Percentiles rank a stretch among this genome's conserved stretches.
Conservation (phyloP, 129 eudicot genomes). For the Artemisia annua region DNA sequence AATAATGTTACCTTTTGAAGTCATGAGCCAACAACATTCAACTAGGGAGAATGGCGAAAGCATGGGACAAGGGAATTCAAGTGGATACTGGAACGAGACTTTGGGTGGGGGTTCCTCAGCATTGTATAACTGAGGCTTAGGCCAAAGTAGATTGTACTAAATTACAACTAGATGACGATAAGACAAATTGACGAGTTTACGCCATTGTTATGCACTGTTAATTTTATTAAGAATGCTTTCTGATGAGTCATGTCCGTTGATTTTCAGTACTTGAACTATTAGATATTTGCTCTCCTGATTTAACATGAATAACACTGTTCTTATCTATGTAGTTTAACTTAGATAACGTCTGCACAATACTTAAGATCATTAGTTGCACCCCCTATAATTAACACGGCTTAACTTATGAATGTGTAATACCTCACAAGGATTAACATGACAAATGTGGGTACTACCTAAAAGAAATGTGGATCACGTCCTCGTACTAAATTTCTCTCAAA, state of each 20-base stretch:
- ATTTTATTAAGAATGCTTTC: not conserved
- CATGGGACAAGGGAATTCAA: conserved; percentile 35
- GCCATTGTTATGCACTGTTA: conserved; percentile 8
- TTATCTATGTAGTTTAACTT: too few species aligned
- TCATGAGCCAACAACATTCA: conserved; percentile 34
- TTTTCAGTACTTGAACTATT: not conserved
- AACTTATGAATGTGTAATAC: not conserved
- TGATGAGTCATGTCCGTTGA: not conserved
- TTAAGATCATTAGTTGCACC: not conserved
- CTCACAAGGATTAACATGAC: conserved; percentile 11
- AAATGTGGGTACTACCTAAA: conserved; percentile 28
- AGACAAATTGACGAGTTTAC: conserved; percentile 21
- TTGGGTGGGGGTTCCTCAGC: conserved; percentile 47
- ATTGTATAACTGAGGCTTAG: conserved; percentile 21
- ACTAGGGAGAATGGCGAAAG: conserved; percentile 29
- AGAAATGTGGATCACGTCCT: conserved; percentile 12
- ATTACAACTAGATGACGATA: conserved; percentile 23
- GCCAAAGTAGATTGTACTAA: conserved; percentile 18
- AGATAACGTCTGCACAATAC: too few species aligned
- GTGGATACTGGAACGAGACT: conserved; percentile 38
- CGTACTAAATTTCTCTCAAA: too few species aligned
- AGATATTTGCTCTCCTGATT: not conserved
- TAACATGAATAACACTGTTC: too few species aligned
- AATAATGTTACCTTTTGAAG: conserved; percentile 48
- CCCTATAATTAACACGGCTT: not conserved